These are phyloP conservation scores for Pyrus hybrid DNA, from an alignment of 331 rosid species.

Conservation along the genomic window DNA sequence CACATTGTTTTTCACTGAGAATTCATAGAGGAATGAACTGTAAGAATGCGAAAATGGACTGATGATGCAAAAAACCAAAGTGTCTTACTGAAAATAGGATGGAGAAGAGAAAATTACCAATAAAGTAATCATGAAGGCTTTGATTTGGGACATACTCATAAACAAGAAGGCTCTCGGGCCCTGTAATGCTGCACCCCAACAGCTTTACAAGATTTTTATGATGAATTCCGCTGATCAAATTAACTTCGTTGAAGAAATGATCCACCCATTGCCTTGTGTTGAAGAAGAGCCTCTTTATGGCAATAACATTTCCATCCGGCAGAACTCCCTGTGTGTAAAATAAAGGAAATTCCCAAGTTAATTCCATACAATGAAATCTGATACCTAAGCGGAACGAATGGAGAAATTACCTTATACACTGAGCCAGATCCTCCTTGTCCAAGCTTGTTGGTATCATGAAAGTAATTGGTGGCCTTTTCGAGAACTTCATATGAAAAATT, in stretches of 20 bases:
- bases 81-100: too few species aligned
- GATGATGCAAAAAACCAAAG: neutral
- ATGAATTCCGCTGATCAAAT: constrained; percentile 57
- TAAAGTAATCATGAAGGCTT: constrained; percentile 57
- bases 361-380: neutral
- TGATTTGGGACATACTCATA: constrained; percentile 38
- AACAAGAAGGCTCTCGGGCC: constrained; percentile 43
- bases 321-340: constrained; percentile 46
- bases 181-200: constrained; percentile 74
- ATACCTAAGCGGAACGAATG: neutral
- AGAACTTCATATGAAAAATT: constrained; percentile 54
- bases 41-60: neutral
- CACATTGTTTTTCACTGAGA: constrained; percentile 28
- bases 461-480: constrained; percentile 64
- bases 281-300: constrained; percentile 70
- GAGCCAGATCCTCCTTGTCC: constrained; percentile 92
- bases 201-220: constrained; percentile 60
- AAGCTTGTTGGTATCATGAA: constrained; percentile 43
- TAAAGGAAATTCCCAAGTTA: neutral
- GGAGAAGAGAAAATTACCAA: constrained; percentile 28
- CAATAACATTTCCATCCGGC: constrained; percentile 53
- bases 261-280: constrained; percentile 65
- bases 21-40: neutral
- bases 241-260: constrained; percentile 81
- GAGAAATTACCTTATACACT: constrained; percentile 32